Base-by-base conservation (phyloP, 805 yeast species). In the Saccharomycopsis schoenii region DNA sequence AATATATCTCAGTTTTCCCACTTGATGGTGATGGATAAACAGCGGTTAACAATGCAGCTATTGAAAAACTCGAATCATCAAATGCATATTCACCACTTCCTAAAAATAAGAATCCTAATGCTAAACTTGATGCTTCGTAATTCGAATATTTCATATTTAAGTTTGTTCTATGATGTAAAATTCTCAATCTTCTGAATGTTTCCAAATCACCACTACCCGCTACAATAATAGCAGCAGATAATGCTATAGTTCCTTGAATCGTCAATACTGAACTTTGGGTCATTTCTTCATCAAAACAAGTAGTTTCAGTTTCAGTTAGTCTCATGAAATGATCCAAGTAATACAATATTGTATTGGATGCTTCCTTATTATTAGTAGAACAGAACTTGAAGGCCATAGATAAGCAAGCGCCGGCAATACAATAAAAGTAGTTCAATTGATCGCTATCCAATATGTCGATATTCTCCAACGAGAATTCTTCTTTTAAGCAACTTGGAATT, bases 81-180 rank as follows among this genome's bases (percentile, higher is more conserved):
- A 94, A 80, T 0, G 96, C 91, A 71, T 83, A 90, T 70, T 90
- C 97, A 0, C 98, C 97, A 1, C 97, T 94, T 0, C 97, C 97
- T 42, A 94, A 71, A 69, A 93, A 92, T 59, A 93, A 74, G 67
- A 93, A 83, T 1, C 99, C 99, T 43, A 94, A 72, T 0, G 96
- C 88, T 76, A 89, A 80, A 67, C 88, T 89, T 1, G 85, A 77
- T 0, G 92, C 88, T 83, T 88, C 83, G 67, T 82, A 88, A 62
- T 83, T 82, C 0, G 96, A 94, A 70, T 81, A 90, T 10, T 77
- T 76, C 55, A 76, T 69, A 12, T 60, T 61, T 42, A 71, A 74
- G 0, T 81, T 78, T 12, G 71, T 66, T 15, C 79, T 76, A 21
- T 86, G 88, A 69, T 88, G 91, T 39, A 89, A 73, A 29, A 80